Evolutionary conservation across 2,329 filamentous ascomycete genomes (phyloP).

Genomic region (Coleophoma cylindrospora): DNA sequence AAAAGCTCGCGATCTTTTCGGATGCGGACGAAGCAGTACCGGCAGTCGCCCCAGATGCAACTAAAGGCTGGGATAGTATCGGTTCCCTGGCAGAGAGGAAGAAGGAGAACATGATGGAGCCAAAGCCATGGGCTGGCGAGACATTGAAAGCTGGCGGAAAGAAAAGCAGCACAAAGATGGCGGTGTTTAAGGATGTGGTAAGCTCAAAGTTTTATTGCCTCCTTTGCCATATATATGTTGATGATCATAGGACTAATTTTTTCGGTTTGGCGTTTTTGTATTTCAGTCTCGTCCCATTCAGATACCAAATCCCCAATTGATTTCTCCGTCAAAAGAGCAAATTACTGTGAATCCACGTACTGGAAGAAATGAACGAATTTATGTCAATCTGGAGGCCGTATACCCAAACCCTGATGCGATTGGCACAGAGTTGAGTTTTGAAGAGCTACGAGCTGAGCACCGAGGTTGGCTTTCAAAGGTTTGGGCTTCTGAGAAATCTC

Average conservation of each 20-base stretch:
- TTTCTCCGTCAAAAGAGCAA: slow-evolving; percentile 69
- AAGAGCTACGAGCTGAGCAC: slow-evolving; percentile 78
- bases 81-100: slow-evolving; percentile 80
- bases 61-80: slow-evolving; percentile 88
- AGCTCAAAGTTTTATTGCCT: slow-evolving; percentile 38
- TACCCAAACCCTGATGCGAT: slow-evolving; percentile 73
- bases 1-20: slow-evolving; percentile 89
- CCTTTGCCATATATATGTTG: slow-evolving; percentile 60
- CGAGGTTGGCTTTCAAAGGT: slow-evolving; percentile 62
- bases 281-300: slow-evolving; percentile 49
- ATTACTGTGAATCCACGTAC: slow-evolving; percentile 77
- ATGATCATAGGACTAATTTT: slow-evolving; percentile 95
- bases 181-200: slow-evolving; percentile 95
- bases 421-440: slow-evolving; percentile 78
- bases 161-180: slow-evolving; percentile 76
- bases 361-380: slow-evolving; percentile 80
- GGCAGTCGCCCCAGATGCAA: slow-evolving; percentile 44
- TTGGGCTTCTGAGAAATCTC: slow-evolving; percentile 38
- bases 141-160: slow-evolving; percentile 84
- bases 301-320: slow-evolving; percentile 57
- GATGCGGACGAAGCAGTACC: slow-evolving; percentile 60
- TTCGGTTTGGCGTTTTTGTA: slow-evolving; percentile 48
- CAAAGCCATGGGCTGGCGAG: slow-evolving; percentile 88
- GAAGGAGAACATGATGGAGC: slow-evolving; percentile 87
- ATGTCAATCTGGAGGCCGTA: slow-evolving; percentile 78